phyloP scores from a whole-genome alignment of 2,329 filamentous ascomycete genomes.

The Xylogone sp. region DNA sequence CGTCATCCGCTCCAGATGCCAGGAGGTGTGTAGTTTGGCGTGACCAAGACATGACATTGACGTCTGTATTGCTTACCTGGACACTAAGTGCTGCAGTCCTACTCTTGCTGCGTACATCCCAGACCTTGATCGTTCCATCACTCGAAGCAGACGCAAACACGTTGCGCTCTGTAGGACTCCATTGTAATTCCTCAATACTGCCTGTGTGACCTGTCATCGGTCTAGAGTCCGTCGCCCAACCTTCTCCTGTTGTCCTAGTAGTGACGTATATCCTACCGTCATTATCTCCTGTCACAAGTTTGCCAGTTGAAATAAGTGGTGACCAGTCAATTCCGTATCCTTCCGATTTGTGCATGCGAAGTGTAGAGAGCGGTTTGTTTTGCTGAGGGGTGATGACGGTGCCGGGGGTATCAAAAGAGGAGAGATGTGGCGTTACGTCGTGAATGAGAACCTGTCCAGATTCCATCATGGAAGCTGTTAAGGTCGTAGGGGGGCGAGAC shows the following conservation, averaged over 20 bases:
- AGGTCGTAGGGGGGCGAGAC: conserved; percentile 69
- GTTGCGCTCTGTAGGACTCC: conserved; percentile 88
- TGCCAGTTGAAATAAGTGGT: conserved; percentile 72
- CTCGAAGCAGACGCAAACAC: conserved; percentile 93
- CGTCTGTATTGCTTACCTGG: conserved; percentile 77
- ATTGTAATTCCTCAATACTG: conserved; percentile 93
- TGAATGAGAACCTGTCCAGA: conserved; percentile 86
- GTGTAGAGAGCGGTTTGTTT: conserved; percentile 82
- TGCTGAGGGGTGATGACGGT: conserved; percentile 75
- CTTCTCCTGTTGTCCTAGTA: conserved; percentile 79
- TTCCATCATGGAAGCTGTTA: conserved; percentile 92
- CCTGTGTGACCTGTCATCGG: conserved; percentile 80
- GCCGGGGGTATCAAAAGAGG: conserved; percentile 86
- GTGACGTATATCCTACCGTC: conserved; percentile 87
- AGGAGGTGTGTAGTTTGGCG: conserved; percentile 83
- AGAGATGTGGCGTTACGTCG: conserved; percentile 86
- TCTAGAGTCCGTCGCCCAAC: conserved; percentile 82
- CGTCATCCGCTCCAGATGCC: conserved; percentile 89
- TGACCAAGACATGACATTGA: conserved; percentile 97
- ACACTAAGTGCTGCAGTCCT: conserved; percentile 85
- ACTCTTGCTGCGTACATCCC: conserved; percentile 90
- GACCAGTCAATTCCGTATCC: conserved; percentile 99
- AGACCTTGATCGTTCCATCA: conserved; percentile 92
- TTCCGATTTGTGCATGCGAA: conserved; percentile 88
- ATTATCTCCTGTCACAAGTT: conserved; percentile 88